Percentiles rank a stretch among this genome's conserved stretches.
These are phyloP conservation scores for Aspergillus sp. DNA, from an alignment of 2,329 filamentous ascomycete genomes.

Conservation along the genomic window DNA sequence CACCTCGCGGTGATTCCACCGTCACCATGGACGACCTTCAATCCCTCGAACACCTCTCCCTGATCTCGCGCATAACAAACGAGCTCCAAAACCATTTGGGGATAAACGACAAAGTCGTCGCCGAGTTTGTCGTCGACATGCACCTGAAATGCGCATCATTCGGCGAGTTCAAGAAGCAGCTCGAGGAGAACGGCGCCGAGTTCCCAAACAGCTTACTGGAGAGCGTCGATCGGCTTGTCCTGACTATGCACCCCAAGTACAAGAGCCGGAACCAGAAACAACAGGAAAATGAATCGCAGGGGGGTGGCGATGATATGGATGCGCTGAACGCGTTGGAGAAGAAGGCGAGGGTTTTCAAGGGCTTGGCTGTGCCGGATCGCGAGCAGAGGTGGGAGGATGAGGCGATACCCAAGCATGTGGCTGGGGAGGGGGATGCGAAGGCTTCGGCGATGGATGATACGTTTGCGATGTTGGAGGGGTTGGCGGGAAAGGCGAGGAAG, in stretches of 20 bases:
- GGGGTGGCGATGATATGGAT: constrained; percentile 46
- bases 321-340: constrained; percentile 60
- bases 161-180: constrained; percentile 73
- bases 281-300: constrained; percentile 33
- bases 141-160: constrained; percentile 74
- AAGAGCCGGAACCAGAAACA: constrained; percentile 52
- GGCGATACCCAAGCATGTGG: constrained; percentile 40
- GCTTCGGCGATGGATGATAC: constrained; percentile 86
- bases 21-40: constrained; percentile 81
- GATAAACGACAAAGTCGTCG: constrained; percentile 89
- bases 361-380: constrained; percentile 83
- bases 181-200: constrained; percentile 77
- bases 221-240: constrained; percentile 85
- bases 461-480: constrained; percentile 83
- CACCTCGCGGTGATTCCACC: constrained; percentile 4
- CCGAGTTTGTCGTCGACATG: constrained; percentile 94
- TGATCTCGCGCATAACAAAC: constrained; percentile 91
- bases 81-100: constrained; percentile 94
- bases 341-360: constrained; percentile 88
- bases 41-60: constrained; percentile 87
- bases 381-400: constrained; percentile 60
- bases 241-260: constrained; percentile 89
- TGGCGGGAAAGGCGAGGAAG: constrained; percentile 68
- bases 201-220: constrained; percentile 87
- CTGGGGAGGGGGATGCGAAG: constrained; percentile 44